Evolutionary conservation across 352 stramenopile species (phyloP), one percentile per base, ranked within the genome.

Genomic region (Peronosclerospora sorghi): DNA sequence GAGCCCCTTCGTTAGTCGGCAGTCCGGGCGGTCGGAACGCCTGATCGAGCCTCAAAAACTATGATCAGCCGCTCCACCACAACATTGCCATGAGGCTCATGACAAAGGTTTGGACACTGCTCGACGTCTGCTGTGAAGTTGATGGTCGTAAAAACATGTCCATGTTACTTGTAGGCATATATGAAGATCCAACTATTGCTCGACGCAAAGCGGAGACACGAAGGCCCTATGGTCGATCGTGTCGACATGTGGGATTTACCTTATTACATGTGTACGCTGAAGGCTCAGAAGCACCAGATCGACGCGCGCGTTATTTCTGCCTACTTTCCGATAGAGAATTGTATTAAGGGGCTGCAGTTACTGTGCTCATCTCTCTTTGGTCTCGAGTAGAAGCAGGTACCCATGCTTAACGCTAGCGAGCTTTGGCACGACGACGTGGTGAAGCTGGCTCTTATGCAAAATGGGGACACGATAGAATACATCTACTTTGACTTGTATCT

Each of bases 401-500:
- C 66, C 5, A 86, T 97, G 65, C 51, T 71, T 1, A 56, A 68
- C 8, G 48, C 76, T 40, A 68, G 51, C 24, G 95, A 98, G 65
- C 48, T 55, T 4, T 98, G 94, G 94, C 81, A 88, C 38, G 58
- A 69, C 7, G 76, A 86, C 20, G 79, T 95, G 17, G 68, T 66
- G 12, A 97, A 97, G 51, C 86, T 97, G 40, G 71, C 70, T 20
- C 73, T 97, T n/a, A 75, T 67, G 14, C 68, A 66, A 7, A 41
- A 68, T 10, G 70, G 65, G 24, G 51, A 77, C 38, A 68, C 59
- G 14, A 46, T 97, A 9, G 93, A 92, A 3, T 86, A 76, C 17
- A 94, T 98, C 45, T 98, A 97, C 68, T 86, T 98, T 32, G 95
- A 98, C 57, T 56, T 98, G 48, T 95, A 97, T 69, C 84, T 86